Conservation (phyloP, 805 yeast species). For the Starmera dryadoides region DNA sequence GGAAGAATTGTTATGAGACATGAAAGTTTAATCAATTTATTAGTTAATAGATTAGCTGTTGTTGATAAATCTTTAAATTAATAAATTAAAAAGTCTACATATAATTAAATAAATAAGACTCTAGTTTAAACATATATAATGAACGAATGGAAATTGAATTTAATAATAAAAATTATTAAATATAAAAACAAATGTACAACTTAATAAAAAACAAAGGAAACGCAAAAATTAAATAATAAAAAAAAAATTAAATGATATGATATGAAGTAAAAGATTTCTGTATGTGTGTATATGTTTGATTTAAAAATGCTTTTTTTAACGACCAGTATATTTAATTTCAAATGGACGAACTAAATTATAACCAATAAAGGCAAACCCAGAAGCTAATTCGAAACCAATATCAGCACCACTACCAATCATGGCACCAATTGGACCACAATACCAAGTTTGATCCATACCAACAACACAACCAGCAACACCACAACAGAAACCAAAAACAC, state of each 20-base stretch:
- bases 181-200: no score
- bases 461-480: slow-evolving; percentile 82
- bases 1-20: not conserved
- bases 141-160: no score
- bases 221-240: no score
- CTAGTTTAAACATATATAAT: no score
- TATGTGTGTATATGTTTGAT: no score
- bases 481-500: slow-evolving; percentile 66
- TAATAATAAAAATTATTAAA: no score
- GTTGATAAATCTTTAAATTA: not conserved
- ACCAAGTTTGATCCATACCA: slow-evolving; percentile 89
- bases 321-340: slow-evolving; percentile 56
- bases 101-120: no score
- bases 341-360: slow-evolving; percentile 52
- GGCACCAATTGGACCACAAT: slow-evolving; percentile 59
- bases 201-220: no score
- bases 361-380: slow-evolving; percentile 56
- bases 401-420: slow-evolving; percentile 64
- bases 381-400: slow-evolving; percentile 76
- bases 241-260: not conserved
- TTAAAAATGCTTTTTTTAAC: slow-evolving; percentile 10
- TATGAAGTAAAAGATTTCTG: not conserved
- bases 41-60: not conserved
- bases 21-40: not conserved
- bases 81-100: no score